A percentile compares a stretch with the other conserved stretches of the same genome.
These are phyloP conservation scores for Bassia scoparia DNA, from an alignment of 148 eudicot species.

Conservation along the genomic window DNA sequence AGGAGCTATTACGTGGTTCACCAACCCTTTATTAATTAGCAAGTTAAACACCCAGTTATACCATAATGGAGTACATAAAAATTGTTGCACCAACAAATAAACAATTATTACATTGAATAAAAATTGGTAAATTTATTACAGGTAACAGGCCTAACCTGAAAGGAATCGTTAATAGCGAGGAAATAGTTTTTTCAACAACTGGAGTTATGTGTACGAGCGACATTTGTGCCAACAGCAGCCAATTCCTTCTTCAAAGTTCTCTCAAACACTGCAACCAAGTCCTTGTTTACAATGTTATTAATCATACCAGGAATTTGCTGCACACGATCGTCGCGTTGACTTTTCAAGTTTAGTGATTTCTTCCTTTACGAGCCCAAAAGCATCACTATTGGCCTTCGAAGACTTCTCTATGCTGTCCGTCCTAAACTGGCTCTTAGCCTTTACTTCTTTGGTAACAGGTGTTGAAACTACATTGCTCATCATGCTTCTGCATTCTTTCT, in stretches of 20 bases:
- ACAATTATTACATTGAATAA: no score
- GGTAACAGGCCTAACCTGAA: constrained; percentile 70
- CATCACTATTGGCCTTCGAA: constrained; percentile 73
- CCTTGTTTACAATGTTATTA: constrained; percentile 57
- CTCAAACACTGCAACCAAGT: constrained; percentile 56
- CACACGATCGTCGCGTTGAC: constrained; percentile 53
- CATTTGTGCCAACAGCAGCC: constrained; percentile 56
- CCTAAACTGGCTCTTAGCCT: constrained; percentile 76
- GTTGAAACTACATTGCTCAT: constrained; percentile 42
- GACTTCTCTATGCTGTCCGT: constrained; percentile 67
- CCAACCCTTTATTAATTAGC: not conserved
- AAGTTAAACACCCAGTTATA: not conserved
- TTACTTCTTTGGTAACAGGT: constrained; percentile 73
- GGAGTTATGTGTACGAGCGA: constrained; percentile 74
- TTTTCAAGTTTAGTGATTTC: constrained; percentile 73
- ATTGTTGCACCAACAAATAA: no score
- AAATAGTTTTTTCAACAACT: constrained; percentile 59
- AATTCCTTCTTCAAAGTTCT: constrained; percentile 76
- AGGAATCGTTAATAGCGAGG: constrained; percentile 67
- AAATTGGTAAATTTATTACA: no score
- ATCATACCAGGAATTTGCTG: constrained; percentile 58
- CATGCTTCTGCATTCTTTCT: constrained; percentile 82
- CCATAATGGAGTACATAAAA: not conserved
- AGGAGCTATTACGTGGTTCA: not conserved
- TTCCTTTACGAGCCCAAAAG: constrained; percentile 86